These are phyloP conservation scores for Lepidium aucheri DNA, from an alignment of 345 rosid genomes.

Conservation along the genomic window DNA sequence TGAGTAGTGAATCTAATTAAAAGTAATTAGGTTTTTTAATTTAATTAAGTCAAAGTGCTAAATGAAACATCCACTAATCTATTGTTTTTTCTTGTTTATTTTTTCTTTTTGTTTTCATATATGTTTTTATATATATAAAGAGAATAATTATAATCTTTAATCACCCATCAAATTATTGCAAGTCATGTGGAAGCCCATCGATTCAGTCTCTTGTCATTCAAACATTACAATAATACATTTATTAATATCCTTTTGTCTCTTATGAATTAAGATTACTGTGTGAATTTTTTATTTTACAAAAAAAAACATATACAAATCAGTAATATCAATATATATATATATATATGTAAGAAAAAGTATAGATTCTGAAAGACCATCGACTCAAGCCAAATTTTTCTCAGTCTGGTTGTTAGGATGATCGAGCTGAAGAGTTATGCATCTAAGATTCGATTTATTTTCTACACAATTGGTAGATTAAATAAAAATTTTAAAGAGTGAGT, in stretches of 20 bases:
- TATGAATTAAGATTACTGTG: not conserved
- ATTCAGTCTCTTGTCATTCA: not conserved
- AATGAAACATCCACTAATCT: not conserved
- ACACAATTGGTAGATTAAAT: too few species aligned
- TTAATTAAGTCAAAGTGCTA: not conserved
- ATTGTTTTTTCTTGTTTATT: not conserved
- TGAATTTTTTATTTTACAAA: not conserved
- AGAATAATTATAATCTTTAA: not conserved
- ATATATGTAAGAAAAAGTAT: too few species aligned
- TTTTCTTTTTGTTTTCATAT: not conserved
- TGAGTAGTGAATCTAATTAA: not conserved
- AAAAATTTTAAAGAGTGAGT: too few species aligned
- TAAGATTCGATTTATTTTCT: too few species aligned
- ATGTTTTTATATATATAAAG: too few species aligned
- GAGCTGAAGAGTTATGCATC: too few species aligned
- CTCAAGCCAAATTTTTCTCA: too few species aligned
- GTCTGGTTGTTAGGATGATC: too few species aligned
- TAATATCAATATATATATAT: too few species aligned
- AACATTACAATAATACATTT: not conserved
- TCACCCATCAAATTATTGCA: not conserved
- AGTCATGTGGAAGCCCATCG: not conserved
- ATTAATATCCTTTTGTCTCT: not conserved
- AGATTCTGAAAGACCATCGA: too few species aligned
- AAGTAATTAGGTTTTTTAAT: not conserved
- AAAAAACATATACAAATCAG: not conserved